Conservation (phyloP, 1,284 basidiomycete species). For the Pseudozyma sp. region DNA sequence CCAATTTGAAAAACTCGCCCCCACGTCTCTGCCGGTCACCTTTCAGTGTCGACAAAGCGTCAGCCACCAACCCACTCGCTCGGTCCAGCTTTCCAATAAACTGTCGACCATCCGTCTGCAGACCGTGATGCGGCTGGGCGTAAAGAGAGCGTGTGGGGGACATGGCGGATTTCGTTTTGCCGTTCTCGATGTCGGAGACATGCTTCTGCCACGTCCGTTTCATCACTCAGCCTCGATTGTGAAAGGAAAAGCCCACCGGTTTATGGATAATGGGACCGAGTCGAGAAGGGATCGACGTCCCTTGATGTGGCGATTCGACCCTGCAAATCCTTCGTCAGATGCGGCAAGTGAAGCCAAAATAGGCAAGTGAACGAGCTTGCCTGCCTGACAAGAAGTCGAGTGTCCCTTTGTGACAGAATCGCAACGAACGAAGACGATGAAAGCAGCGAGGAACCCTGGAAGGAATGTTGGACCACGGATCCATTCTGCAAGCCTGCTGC, state of each 20-base stretch:
- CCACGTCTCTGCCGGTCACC: no score
- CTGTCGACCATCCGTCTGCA: no score
- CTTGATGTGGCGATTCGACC: background rate
- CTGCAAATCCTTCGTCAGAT: background rate
- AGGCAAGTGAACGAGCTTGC: background rate
- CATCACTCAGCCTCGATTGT: background rate
- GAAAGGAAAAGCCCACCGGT: background rate
- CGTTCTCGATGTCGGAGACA: no score
- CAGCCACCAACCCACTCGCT: background rate
- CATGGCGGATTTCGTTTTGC: background rate
- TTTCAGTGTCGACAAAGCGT: no score
- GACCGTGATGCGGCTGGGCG: conserved; percentile 9
- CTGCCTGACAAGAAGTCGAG: no score
- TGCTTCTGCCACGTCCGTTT: background rate
- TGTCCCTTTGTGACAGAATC: no score
- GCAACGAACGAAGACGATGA: background rate
- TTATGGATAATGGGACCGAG: no score
- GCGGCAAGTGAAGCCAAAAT: conserved; percentile 1
- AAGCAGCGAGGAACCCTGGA: no score
- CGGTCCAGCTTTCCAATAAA: background rate
- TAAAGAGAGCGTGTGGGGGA: conserved; percentile 2
- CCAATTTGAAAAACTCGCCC: no score
- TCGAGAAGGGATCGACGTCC: background rate
- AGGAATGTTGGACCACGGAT: no score
- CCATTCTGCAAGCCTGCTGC: no score